Percentiles rank a stretch among this genome's conserved stretches.
phyloP scores from a whole-genome alignment of 768 basidiomycete species.

The Pleurotus cornucopiae region DNA sequence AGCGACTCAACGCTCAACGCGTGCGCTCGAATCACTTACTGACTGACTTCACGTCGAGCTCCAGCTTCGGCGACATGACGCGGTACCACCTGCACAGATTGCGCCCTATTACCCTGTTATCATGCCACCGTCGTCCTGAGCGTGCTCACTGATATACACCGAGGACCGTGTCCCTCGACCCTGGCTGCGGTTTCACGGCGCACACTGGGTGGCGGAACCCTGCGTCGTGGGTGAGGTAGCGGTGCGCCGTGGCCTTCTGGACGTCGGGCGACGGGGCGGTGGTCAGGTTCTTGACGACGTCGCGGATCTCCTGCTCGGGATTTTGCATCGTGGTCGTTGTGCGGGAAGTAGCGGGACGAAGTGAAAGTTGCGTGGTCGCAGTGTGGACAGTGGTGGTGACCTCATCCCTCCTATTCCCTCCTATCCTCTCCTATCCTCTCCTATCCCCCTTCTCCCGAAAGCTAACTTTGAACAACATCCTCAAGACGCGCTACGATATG shows the following conservation, averaged over 20 bases:
- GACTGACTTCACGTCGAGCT: conserved; percentile 35
- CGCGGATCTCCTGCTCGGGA: conserved; percentile 44
- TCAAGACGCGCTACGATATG: no score
- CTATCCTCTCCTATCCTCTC: no score
- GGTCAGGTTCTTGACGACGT: conserved; percentile 41
- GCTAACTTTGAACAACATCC: no score
- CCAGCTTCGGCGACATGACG: conserved; percentile 49
- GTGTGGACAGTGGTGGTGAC: no score
- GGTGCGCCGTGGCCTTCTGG: conserved; percentile 41
- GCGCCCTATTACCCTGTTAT: not conserved
- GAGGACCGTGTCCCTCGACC: conserved; percentile 51
- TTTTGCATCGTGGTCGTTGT: conserved; percentile 42
- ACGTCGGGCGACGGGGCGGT: conserved; percentile 44
- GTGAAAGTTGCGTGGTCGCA: no score
- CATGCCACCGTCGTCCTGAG: not conserved
- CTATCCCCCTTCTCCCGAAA: no score
- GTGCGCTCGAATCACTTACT: conserved; percentile 27
- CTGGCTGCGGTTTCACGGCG: conserved; percentile 38
- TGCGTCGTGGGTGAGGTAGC: conserved; percentile 52
- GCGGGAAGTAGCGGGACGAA: not conserved
- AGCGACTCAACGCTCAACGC: not conserved
- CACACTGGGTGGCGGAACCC: conserved; percentile 59
- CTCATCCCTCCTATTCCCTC: no score
- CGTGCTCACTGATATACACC: conserved; percentile 55
- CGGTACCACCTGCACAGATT: conserved; percentile 51